phyloP scores from a whole-genome alignment of 129 eudicot species.

The Flaveria robusta region DNA sequence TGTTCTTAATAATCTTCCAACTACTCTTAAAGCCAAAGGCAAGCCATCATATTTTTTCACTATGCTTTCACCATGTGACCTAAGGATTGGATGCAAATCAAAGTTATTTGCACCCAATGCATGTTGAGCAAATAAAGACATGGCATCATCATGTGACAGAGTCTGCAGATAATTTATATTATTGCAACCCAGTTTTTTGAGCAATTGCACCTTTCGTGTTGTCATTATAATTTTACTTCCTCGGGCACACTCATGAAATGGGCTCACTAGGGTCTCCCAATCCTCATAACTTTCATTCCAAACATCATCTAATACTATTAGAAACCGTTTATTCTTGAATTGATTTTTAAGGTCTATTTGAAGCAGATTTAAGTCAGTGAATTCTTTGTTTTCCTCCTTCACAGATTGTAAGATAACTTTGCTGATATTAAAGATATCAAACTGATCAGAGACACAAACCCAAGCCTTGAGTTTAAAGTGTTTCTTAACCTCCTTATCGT shows the following conservation, averaged over 20 bases:
- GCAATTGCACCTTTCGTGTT: not conserved
- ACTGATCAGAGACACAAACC: constrained; percentile 14
- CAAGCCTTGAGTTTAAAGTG: not conserved
- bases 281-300: not conserved
- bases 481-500: not conserved
- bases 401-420: not conserved
- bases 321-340: not conserved
- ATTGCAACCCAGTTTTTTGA: not conserved
- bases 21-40: constrained; percentile 13
- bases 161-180: not conserved
- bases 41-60: constrained; percentile 11
- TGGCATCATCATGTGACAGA: not conserved
- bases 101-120: not conserved
- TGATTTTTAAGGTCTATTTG: not conserved
- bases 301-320: not conserved
- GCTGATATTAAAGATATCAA: not conserved
- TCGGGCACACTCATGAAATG: not conserved
- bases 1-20: not conserved
- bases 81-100: not conserved
- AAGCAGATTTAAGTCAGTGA: not conserved
- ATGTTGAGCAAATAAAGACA: not conserved
- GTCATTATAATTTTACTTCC: constrained; percentile 2
- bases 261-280: not conserved
- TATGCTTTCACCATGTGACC: not conserved
- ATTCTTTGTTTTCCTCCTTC: not conserved